Evolutionary conservation across 2,329 filamentous ascomycete genomes (phyloP).

Genomic region (Epichloe brachyelytri): DNA sequence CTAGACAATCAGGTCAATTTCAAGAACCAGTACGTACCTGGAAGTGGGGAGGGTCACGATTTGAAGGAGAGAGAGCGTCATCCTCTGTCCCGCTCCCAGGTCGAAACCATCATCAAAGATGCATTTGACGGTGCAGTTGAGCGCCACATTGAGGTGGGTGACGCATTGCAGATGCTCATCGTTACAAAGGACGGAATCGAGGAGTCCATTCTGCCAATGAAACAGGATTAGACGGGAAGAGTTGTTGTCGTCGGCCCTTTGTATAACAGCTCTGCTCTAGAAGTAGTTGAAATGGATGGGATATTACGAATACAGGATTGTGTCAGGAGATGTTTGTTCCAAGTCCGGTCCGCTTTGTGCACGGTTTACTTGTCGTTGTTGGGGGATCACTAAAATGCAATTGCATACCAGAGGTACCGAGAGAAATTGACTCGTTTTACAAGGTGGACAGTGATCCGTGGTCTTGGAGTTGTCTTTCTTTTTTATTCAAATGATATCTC

Average conservation of each 20-base stretch:
- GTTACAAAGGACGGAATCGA: constrained; percentile 81
- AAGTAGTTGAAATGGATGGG: constrained; percentile 2
- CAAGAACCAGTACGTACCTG: constrained; percentile 95
- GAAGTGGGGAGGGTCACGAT: constrained; percentile 70
- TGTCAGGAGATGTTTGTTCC: not conserved
- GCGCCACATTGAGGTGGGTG: constrained; percentile 97
- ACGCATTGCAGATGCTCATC: constrained; percentile 88
- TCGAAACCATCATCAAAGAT: constrained; percentile 85
- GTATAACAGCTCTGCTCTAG: constrained; percentile 4
- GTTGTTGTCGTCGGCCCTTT: not conserved
- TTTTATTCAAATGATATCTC: too few relatives aligned
- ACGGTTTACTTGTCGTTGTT: too few relatives aligned
- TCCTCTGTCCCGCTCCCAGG: constrained; percentile 58
- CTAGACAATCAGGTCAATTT: constrained; percentile 99
- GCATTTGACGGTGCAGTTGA: constrained; percentile 97
- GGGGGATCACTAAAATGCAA: too few relatives aligned
- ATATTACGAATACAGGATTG: not conserved
- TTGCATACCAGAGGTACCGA: too few relatives aligned
- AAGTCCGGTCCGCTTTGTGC: too few relatives aligned
- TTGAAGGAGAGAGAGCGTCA: constrained; percentile 58
- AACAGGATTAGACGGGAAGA: constrained; percentile 59
- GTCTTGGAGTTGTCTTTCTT: too few relatives aligned
- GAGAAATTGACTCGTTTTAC: too few relatives aligned
- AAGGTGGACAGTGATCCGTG: too few relatives aligned
- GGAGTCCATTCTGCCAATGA: constrained; percentile 72